Percentiles rank a stretch among this genome's conserved stretches.
Conservation (phyloP, 257 asterid species). For the Plantago ovata region DNA sequence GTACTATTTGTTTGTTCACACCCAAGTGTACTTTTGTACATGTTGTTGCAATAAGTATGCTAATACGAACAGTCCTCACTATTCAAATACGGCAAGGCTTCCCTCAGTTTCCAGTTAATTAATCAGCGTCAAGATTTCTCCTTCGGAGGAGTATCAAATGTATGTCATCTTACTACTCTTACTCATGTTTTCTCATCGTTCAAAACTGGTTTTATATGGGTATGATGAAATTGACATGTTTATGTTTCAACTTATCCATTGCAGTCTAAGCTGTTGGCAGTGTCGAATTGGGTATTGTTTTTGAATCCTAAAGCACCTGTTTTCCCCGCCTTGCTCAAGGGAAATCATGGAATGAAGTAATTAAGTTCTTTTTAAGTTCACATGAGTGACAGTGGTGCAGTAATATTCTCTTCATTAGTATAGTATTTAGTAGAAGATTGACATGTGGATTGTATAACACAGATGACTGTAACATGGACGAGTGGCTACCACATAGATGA, state of each 20-base stretch:
- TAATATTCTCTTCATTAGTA: too few species aligned
- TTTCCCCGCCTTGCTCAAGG: slow-evolving; percentile 95
- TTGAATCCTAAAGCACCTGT: slow-evolving; percentile 84
- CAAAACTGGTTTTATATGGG: too few species aligned
- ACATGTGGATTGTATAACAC: slow-evolving; percentile 13
- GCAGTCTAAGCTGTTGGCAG: slow-evolving; percentile 80
- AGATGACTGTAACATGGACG: slow-evolving; percentile 98
- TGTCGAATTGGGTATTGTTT: slow-evolving; percentile 76
- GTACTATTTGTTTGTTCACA: slow-evolving; percentile 13
- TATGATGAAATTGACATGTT: not conserved
- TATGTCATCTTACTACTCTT: slow-evolving; percentile 16
- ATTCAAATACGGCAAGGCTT: slow-evolving; percentile 63
- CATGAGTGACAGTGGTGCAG: too few species aligned
- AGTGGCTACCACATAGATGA: slow-evolving; percentile 73
- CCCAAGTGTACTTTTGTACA: slow-evolving; percentile 3
- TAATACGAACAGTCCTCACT: slow-evolving; percentile 47
- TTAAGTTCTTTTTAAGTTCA: slow-evolving; percentile 19
- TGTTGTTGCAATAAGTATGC: slow-evolving; percentile 76
- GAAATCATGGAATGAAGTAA: slow-evolving; percentile 89
- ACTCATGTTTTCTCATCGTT: not conserved
- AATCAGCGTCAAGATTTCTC: slow-evolving; percentile 68
- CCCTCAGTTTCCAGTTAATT: slow-evolving; percentile 60
- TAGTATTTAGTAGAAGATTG: not conserved
- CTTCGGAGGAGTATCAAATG: slow-evolving; percentile 50
- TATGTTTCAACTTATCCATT: slow-evolving; percentile 18